These are phyloP conservation scores for Dendrocalamus latiflorus DNA, from an alignment of 202 grass and related monocot species.

Conservation along the genomic window DNA sequence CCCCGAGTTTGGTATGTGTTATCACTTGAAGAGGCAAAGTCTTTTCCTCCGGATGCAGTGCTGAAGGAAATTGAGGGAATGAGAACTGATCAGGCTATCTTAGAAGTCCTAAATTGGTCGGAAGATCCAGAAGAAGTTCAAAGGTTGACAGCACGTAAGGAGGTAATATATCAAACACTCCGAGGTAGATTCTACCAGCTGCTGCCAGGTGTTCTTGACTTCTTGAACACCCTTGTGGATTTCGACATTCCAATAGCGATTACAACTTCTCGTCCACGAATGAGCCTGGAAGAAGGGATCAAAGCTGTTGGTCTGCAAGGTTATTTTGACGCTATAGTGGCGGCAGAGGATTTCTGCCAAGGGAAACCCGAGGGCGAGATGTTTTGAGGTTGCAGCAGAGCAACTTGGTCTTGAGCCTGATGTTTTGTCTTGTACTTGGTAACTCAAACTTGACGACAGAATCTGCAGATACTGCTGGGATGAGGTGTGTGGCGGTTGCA, in stretches of 20 bases:
- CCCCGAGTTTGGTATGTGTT: constrained; percentile 58
- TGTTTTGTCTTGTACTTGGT: constrained; percentile 62
- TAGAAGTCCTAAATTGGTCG: constrained; percentile 68
- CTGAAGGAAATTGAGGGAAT: constrained; percentile 66
- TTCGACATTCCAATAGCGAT: constrained; percentile 59
- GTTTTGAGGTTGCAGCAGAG: constrained; percentile 52
- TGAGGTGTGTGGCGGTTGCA: constrained; percentile 75
- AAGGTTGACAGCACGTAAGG: constrained; percentile 54
- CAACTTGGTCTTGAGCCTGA: constrained; percentile 54
- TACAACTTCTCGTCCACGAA: constrained; percentile 22
- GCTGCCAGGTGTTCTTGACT: constrained; percentile 45
- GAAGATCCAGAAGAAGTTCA: constrained; percentile 46
- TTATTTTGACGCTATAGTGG: constrained; percentile 59
- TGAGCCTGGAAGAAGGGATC: constrained; percentile 55
- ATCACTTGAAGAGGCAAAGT: constrained; percentile 57
- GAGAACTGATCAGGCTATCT: constrained; percentile 65
- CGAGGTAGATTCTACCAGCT: constrained; percentile 36
- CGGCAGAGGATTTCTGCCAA: constrained; percentile 50
- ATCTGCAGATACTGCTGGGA: constrained; percentile 55
- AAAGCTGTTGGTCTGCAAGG: constrained; percentile 55
- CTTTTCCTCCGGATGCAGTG: constrained; percentile 47
- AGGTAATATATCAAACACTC: constrained; percentile 49
- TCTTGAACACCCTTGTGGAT: constrained; percentile 57
- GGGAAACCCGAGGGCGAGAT: constrained; percentile 67
- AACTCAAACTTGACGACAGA: constrained; percentile 52